phyloP scores from a whole-genome alignment of 257 asterid species.

The Forsythia suspensa region DNA sequence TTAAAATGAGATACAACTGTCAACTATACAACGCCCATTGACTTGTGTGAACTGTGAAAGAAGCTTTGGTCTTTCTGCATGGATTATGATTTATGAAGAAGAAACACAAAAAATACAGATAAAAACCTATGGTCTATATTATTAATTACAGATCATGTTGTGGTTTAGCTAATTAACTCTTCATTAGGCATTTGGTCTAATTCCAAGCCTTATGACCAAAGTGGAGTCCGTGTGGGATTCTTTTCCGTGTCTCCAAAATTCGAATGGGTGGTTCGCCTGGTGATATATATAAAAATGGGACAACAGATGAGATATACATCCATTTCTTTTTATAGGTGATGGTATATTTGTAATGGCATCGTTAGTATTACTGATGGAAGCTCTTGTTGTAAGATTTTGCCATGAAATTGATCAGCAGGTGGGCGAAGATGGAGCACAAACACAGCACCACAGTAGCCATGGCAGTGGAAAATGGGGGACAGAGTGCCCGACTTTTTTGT shows the following conservation, averaged over 20 bases:
- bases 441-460: background rate
- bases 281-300: background rate
- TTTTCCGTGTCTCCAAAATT: constrained; percentile 16
- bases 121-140: no score
- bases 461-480: background rate
- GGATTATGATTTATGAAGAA: background rate
- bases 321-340: background rate
- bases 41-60: background rate
- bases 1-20: background rate
- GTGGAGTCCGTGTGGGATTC: background rate
- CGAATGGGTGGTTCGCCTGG: constrained; percentile 11
- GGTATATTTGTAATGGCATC: constrained; percentile 24
- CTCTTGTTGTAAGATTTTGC: background rate
- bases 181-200: background rate
- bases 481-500: background rate
- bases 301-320: background rate
- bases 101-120: background rate
- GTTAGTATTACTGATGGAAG: constrained; percentile 23
- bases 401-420: background rate
- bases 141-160: background rate
- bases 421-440: background rate
- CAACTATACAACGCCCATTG: constrained; percentile 2
- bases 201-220: no score
- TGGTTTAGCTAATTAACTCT: background rate
- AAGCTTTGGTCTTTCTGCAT: background rate